A percentile compares a stretch with the other conserved stretches of the same genome.
Conservation (phyloP, 2,329 filamentous ascomycete genomes). For the Fusarium pseudoanthophilum region DNA sequence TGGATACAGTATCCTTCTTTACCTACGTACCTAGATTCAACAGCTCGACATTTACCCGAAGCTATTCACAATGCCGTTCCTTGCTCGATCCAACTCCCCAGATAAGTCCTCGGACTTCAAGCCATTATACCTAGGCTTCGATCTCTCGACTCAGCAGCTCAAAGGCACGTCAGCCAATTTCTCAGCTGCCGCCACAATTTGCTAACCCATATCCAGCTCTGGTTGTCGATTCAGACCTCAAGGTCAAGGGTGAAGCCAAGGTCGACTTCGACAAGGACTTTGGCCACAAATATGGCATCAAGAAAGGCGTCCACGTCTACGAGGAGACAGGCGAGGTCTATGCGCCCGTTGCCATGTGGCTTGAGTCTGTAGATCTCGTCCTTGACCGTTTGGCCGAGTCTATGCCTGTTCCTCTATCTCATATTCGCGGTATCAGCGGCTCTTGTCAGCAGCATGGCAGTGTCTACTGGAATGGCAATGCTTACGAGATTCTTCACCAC, state of each 20-base stretch:
- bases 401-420: constrained; percentile 71
- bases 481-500: constrained; percentile 69
- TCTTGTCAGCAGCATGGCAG: constrained; percentile 98
- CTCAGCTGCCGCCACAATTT: neutral
- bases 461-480: constrained; percentile 86
- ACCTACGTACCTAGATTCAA: neutral
- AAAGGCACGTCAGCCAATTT: constrained; percentile 70
- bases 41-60: neutral
- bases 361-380: constrained; percentile 91
- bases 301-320: constrained; percentile 88
- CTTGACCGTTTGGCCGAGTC: constrained; percentile 76
- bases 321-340: constrained; percentile 87
- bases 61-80: constrained; percentile 25
- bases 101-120: constrained; percentile 33
- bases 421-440: constrained; percentile 84
- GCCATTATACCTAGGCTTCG: constrained; percentile 90
- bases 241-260: constrained; percentile 84
- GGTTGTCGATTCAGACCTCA: constrained; percentile 84
- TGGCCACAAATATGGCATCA: constrained; percentile 76
- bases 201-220: constrained; percentile 67
- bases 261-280: constrained; percentile 95
- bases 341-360: constrained; percentile 92
- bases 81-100: constrained; percentile 13
- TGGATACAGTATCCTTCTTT: neutral
- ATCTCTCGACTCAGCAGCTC: constrained; percentile 95